phyloP scores from a whole-genome alignment of 768 basidiomycete species.

The Gloeostereum incarnatum region DNA sequence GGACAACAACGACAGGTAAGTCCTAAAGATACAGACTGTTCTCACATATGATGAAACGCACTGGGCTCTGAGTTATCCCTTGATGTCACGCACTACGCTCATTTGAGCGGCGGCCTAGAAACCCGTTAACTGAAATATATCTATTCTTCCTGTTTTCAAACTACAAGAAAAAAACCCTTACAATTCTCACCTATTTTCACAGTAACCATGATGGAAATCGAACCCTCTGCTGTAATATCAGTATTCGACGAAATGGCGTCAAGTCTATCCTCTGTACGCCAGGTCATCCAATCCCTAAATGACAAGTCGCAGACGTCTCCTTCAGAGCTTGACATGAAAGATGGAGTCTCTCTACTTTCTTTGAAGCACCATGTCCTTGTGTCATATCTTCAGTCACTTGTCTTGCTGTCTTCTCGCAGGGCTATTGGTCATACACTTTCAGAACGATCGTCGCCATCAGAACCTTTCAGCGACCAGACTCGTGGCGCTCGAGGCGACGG shows the following conservation, averaged over 20 bases:
- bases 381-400: constrained; percentile 78
- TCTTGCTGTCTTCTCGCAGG: constrained; percentile 64
- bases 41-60: constrained; percentile 44
- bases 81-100: constrained; percentile 40
- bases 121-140: constrained; percentile 35
- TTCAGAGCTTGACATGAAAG: constrained; percentile 36
- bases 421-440: constrained; percentile 55
- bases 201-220: constrained; percentile 8
- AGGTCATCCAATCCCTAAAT: constrained; percentile 41
- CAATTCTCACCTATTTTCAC: constrained; percentile 7
- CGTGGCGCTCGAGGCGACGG: constrained; percentile 45
- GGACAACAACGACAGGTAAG: too few relatives aligned
- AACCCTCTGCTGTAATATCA: constrained; percentile 11
- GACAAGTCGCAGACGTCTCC: constrained; percentile 34
- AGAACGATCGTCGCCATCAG: constrained; percentile 34
- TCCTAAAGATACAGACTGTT: too few relatives aligned
- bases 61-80: constrained; percentile 43
- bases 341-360: constrained; percentile 88
- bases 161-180: not conserved
- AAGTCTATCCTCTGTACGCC: constrained; percentile 53
- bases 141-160: constrained; percentile 8
- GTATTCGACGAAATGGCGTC: constrained; percentile 47
- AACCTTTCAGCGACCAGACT: constrained; percentile 42
- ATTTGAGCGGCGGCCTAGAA: constrained; percentile 41
- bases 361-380: constrained; percentile 80